Percentiles rank a stretch among this genome's conserved stretches.
Evolutionary conservation across 2,329 filamentous ascomycete genomes (phyloP).

Genomic region (Fusarium cicatricum): DNA sequence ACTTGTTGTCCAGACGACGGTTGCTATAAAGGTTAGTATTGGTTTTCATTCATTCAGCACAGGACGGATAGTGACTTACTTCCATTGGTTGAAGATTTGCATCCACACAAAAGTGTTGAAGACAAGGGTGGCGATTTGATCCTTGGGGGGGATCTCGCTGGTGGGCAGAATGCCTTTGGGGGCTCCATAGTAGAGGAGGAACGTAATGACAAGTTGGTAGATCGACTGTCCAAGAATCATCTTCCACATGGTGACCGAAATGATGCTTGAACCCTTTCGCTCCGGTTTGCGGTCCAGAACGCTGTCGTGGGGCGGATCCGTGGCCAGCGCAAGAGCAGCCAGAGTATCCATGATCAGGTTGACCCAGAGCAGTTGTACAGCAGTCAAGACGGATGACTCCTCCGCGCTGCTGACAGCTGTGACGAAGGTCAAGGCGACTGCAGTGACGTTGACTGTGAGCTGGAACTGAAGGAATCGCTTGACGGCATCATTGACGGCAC

Average conservation of each 20-base stretch:
- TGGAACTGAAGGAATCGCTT: constrained; percentile 82
- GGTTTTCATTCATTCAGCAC: too few relatives aligned
- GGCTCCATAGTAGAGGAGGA: constrained; percentile 83
- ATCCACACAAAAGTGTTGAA: constrained; percentile 99
- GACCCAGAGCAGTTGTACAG: constrained; percentile 94
- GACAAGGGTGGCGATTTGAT: constrained; percentile 78
- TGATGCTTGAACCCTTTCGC: constrained; percentile 66
- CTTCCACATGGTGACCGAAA: constrained; percentile 97
- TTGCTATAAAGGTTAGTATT: constrained; percentile 62
- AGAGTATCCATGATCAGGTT: constrained; percentile 98
- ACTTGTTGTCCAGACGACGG: constrained; percentile 89
- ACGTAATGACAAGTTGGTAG: constrained; percentile 83
- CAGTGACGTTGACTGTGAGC: constrained; percentile 90
- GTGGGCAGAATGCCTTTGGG: constrained; percentile 45
- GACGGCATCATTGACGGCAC: constrained; percentile 79
- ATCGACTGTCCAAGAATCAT: constrained; percentile 96
- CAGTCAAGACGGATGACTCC: constrained; percentile 80
- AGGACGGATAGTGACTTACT: constrained; percentile 62
- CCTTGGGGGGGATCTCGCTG: constrained; percentile 52
- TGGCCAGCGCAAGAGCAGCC: constrained; percentile 86
- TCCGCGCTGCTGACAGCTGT: constrained; percentile 77
- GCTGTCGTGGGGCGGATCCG: constrained; percentile 84
- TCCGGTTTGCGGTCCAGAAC: constrained; percentile 80
- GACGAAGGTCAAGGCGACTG: constrained; percentile 86
- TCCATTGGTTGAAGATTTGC: constrained; percentile 99